A percentile compares a stretch with the other conserved stretches of the same genome.
phyloP scores from a whole-genome alignment of 2,329 filamentous ascomycete species.

The Colletotrichum filicis region DNA sequence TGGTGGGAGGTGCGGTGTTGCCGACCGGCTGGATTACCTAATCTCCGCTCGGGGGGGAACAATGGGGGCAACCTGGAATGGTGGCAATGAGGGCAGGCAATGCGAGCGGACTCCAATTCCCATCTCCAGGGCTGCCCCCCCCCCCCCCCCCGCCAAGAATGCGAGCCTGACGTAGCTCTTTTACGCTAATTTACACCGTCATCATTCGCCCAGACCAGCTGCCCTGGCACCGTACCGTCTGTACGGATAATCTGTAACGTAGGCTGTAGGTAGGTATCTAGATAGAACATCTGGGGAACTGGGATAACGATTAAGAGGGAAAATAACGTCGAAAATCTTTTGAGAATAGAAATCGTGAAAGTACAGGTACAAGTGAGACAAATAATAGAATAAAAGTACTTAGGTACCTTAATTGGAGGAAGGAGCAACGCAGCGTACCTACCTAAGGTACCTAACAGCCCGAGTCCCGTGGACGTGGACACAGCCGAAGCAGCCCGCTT shows the following conservation, averaged over 20 bases:
- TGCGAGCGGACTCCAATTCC: not conserved
- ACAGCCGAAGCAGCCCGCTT: not conserved
- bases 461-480: not conserved
- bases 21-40: not conserved
- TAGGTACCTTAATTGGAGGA: too few relatives aligned
- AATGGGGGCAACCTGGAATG: not conserved
- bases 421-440: not conserved
- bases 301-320: not conserved
- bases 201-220: constrained; percentile 16
- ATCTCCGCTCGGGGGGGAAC: not conserved
- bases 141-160: constrained; percentile 1
- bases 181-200: constrained; percentile 17
- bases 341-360: not conserved
- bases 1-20: not conserved
- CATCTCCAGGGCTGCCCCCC: not conserved
- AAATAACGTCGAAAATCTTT: not conserved
- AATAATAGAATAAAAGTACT: not conserved
- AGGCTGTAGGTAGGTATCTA: too few relatives aligned
- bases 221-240: not conserved
- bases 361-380: not conserved
- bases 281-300: not conserved
- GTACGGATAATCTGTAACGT: too few relatives aligned
- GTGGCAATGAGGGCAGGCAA: not conserved
- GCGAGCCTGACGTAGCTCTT: constrained; percentile 27
- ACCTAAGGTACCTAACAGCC: not conserved